A percentile compares a stretch with the other conserved stretches of the same genome.
phyloP scores from a whole-genome alignment of 768 basidiomycete genomes.

The Gyrodon lividus region DNA sequence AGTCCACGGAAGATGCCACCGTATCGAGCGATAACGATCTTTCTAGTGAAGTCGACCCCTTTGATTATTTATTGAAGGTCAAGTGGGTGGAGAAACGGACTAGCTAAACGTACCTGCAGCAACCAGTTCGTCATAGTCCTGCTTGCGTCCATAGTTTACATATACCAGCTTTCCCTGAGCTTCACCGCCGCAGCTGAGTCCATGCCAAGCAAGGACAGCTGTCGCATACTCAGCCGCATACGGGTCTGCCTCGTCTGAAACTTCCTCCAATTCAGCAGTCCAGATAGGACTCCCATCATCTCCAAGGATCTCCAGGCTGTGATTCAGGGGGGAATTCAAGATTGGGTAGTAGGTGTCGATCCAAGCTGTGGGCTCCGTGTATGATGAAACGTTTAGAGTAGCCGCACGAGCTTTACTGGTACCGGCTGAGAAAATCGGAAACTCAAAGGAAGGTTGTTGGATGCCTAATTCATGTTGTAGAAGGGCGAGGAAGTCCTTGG shows the following conservation, averaged over 20 bases:
- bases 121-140: constrained; percentile 63
- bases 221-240: constrained; percentile 57
- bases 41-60: constrained; percentile 60
- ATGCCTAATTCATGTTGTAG: constrained; percentile 53
- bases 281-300: constrained; percentile 49
- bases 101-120: constrained; percentile 39
- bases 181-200: constrained; percentile 63
- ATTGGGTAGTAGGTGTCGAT: constrained; percentile 73
- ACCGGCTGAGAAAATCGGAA: constrained; percentile 58
- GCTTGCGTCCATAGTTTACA: constrained; percentile 56
- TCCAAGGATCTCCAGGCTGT: constrained; percentile 53
- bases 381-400: constrained; percentile 46
- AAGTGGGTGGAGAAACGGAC: background rate
- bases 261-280: constrained; percentile 65
- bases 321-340: constrained; percentile 63
- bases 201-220: constrained; percentile 67
- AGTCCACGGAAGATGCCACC: constrained; percentile 65
- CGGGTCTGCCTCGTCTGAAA: constrained; percentile 62
- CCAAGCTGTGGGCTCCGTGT: constrained; percentile 50
- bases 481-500: constrained; percentile 50
- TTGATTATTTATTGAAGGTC: constrained; percentile 2
- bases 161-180: constrained; percentile 60
- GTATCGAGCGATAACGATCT: constrained; percentile 61
- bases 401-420: constrained; percentile 51
- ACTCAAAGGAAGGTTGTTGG: constrained; percentile 19